A percentile compares a stretch with the other conserved stretches of the same genome.
Evolutionary conservation across 371 early-diverging fungal genomes (phyloP).

Genomic region (Lichtheimia ramosa): DNA sequence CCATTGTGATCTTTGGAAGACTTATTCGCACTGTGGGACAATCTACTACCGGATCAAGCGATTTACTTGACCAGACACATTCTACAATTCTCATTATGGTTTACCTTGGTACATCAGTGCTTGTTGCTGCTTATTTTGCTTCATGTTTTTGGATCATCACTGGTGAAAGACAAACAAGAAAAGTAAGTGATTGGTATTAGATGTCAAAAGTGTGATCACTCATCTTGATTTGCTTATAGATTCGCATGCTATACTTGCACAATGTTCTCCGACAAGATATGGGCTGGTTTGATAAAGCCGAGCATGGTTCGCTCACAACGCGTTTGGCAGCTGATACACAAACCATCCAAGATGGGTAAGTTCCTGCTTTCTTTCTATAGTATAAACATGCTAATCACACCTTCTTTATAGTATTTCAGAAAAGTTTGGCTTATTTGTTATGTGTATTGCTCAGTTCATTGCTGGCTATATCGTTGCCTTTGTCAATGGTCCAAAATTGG

Average conservation of each 20-base stretch:
- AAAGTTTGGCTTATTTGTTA: slow-evolving; percentile 71
- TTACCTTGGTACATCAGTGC: slow-evolving; percentile 28
- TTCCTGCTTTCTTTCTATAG: too few relatives aligned
- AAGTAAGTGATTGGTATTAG: too few relatives aligned
- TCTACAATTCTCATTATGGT: slow-evolving; percentile 27
- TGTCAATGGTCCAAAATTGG: slow-evolving; percentile 76
- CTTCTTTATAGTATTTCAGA: slow-evolving; percentile 59
- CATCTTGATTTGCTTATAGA: slow-evolving; percentile 18
- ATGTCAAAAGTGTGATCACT: too few relatives aligned
- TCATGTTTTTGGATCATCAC: slow-evolving; percentile 32
- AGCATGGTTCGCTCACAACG: slow-evolving; percentile 63
- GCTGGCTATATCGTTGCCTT: slow-evolving; percentile 74
- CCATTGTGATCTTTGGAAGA: slow-evolving; percentile 47
- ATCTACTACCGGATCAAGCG: slow-evolving; percentile 22
- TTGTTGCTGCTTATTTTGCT: slow-evolving; percentile 25
- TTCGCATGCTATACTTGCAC: slow-evolving; percentile 67
- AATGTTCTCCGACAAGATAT: slow-evolving; percentile 84
- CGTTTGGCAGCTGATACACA: slow-evolving; percentile 72
- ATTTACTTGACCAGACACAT: slow-evolving; percentile 23
- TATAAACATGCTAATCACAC: too few relatives aligned
- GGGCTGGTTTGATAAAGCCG: slow-evolving; percentile 79
- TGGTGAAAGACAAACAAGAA: slow-evolving; percentile 39
- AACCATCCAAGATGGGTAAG: slow-evolving; percentile 63
- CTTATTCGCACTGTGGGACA: slow-evolving; percentile 29
- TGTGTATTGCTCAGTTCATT: slow-evolving; percentile 13